phyloP scores from a whole-genome alignment of 805 yeast species.

The Ogataea nitratoaversa region DNA sequence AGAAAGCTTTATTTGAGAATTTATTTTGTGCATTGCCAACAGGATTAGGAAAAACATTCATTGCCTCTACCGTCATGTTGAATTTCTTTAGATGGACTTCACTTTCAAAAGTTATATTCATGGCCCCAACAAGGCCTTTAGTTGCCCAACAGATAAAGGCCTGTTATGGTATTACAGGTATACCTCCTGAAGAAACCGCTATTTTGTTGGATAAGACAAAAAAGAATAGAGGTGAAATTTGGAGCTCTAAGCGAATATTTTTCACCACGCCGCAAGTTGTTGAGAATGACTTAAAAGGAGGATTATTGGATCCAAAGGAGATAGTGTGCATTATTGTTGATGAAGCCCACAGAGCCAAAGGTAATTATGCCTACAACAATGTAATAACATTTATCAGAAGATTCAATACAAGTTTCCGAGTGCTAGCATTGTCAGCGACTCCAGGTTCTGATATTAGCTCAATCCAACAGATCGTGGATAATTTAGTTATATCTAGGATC shows the following conservation, averaged over 20 bases:
- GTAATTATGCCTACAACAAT: conserved; percentile 83
- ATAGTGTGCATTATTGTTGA: conserved; percentile 80
- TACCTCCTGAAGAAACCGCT: conserved; percentile 73
- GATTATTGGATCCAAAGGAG: conserved; percentile 69
- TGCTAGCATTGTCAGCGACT: conserved; percentile 90
- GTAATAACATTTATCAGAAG: conserved; percentile 66
- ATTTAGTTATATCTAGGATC: conserved; percentile 66
- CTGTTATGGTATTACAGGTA: conserved; percentile 81
- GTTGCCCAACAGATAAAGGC: conserved; percentile 97
- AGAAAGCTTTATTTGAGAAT: conserved; percentile 67
- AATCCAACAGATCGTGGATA: conserved; percentile 79
- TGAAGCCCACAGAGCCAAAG: conserved; percentile 94
- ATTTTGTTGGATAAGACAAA: conserved; percentile 56
- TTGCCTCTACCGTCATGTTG: conserved; percentile 90
- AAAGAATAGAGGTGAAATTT: conserved; percentile 65
- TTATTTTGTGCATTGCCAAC: conserved; percentile 90
- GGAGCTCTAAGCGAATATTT: conserved; percentile 74
- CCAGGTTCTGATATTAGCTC: conserved; percentile 88
- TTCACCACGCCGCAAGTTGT: conserved; percentile 97
- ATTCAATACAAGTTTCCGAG: conserved; percentile 62
- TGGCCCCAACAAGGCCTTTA: conserved; percentile 96
- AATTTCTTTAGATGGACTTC: conserved; percentile 86
- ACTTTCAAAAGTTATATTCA: conserved; percentile 73
- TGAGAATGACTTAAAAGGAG: conserved; percentile 79
- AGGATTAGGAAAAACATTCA: conserved; percentile 95